A percentile compares a stretch with the other conserved stretches of the same genome.
Evolutionary conservation across 352 stramenopile species (phyloP).

Genomic region (Globisporangium spiculum): DNA sequence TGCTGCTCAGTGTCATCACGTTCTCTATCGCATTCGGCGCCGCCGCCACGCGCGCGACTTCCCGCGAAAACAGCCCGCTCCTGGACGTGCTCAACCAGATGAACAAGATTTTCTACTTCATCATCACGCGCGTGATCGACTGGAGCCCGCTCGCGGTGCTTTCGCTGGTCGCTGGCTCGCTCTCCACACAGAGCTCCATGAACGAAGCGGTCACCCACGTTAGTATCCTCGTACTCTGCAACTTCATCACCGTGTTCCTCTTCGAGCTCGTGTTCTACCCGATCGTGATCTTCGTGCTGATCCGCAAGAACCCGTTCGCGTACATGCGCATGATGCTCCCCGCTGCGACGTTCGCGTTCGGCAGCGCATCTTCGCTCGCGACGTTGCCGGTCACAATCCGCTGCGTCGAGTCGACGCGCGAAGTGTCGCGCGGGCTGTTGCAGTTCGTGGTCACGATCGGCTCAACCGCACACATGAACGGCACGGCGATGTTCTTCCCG

Average conservation of each 20-base stretch:
- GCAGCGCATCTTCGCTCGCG: slow-evolving; percentile 62
- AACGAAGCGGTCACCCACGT: slow-evolving; percentile 44
- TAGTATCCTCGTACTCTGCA: slow-evolving; percentile 54
- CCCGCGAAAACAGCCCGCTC: slow-evolving; percentile 53
- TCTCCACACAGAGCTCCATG: slow-evolving; percentile 47
- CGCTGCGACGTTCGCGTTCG: slow-evolving; percentile 61
- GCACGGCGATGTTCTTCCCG: slow-evolving; percentile 70
- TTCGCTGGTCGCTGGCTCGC: slow-evolving; percentile 68
- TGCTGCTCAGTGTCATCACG: slow-evolving; percentile 58
- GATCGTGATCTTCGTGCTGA: slow-evolving; percentile 39
- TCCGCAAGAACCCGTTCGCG: slow-evolving; percentile 47
- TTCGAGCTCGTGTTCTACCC: slow-evolving; percentile 63
- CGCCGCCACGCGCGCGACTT: slow-evolving; percentile 43
- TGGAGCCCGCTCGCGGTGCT: slow-evolving; percentile 62
- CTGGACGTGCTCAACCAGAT: slow-evolving; percentile 61
- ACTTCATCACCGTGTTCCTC: slow-evolving; percentile 36
- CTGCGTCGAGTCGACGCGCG: slow-evolving; percentile 55
- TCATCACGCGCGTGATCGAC: slow-evolving; percentile 63
- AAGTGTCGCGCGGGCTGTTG: slow-evolving; percentile 52
- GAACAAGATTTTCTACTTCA: slow-evolving; percentile 67
- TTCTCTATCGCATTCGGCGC: slow-evolving; percentile 65
- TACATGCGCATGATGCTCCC: slow-evolving; percentile 69
- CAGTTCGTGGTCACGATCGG: slow-evolving; percentile 77
- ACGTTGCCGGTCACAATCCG: slow-evolving; percentile 65
- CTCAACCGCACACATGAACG: slow-evolving; percentile 74